Evolutionary conservation across 192 early-diverging fungal genomes (phyloP), one percentile per base, ranked within the genome.

Genomic region (Podila minutissima): DNA sequence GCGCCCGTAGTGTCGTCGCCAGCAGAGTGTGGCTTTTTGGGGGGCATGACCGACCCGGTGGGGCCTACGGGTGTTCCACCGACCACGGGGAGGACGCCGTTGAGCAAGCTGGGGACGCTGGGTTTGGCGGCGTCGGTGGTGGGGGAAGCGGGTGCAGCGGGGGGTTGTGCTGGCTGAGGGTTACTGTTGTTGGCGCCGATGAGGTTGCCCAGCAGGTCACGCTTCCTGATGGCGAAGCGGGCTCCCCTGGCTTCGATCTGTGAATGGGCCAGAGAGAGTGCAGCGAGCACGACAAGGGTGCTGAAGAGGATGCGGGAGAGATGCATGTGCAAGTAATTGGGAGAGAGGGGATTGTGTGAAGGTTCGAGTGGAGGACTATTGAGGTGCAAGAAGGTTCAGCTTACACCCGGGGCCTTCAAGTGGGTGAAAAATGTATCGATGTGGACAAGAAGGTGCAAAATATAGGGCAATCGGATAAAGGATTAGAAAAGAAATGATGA

Each of bases 171-270:
- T 41, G 22, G 24, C 11, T 48, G 17, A 28, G 48, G 29, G 46
- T 24, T 51, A 48, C 19, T 29, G 46, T 24, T 51, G 59, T 26
- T 29, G 59, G 37, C 5, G 58, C 15, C 31, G 26, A 66, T 31
- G 26, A 67, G 19, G n/a, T 46, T 53, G 33, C 53, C 53, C 50
- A 67, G 50, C 0, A 67, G 19, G 32, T 67, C 66, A 33, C 66
- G 66, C 33, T 57, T 67, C 28, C 20, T 46, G 41, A 46, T 17
- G 15, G 41, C 41, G 41, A 46, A 46, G 41, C 41, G 41, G 2
- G 31, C 24, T 35, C 31, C 53, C 20, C 31, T n/a, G 12, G 26
- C 4, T 17, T 22, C 31, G 19, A 51, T 6, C 15, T 19, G 17
- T 59, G 20, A 5, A 9, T 67, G 49, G 31, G n/a, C 35, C 17